phyloP scores from a whole-genome alignment of 2,329 filamentous ascomycete species.

The Pseudogymnoascus sp. region DNA sequence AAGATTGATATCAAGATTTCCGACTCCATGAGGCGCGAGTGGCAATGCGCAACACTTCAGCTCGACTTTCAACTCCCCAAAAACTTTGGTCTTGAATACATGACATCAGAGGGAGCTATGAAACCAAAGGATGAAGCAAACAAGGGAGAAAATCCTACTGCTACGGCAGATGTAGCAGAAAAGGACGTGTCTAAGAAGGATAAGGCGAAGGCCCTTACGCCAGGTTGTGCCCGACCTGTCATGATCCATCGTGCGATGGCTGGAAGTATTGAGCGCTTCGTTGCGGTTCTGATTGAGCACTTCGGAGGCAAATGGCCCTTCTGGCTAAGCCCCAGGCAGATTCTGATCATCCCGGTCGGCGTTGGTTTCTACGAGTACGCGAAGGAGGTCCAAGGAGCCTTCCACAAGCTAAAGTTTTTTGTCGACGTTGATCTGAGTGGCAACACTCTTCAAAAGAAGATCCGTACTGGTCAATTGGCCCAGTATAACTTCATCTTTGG shows the following conservation, averaged over 20 bases:
- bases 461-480: conserved; percentile 68
- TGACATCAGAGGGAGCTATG: conserved; percentile 57
- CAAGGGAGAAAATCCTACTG: conserved; percentile 1
- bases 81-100: conserved; percentile 82
- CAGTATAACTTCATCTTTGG: conserved; percentile 81
- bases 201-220: conserved; percentile 44
- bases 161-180: conserved; percentile 11
- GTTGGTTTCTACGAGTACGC: conserved; percentile 65
- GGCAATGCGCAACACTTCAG: conserved; percentile 90
- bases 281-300: conserved; percentile 74
- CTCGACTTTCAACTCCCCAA: conserved; percentile 79
- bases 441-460: conserved; percentile 86
- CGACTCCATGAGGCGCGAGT: conserved; percentile 76
- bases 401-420: conserved; percentile 61
- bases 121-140: conserved; percentile 30
- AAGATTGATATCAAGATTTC: conserved; percentile 97
- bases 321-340: conserved; percentile 78
- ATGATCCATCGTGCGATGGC: conserved; percentile 81
- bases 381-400: conserved; percentile 60
- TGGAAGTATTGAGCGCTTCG: conserved; percentile 60
- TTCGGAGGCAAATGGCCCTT: conserved; percentile 85
- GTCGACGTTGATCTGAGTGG: conserved; percentile 63
- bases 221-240: conserved; percentile 69
- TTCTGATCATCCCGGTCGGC: conserved; percentile 71
- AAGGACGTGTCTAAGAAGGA: conserved; percentile 31